Evolutionary conservation across 805 yeast genomes (phyloP), one percentile per base, ranked within the genome.

Genomic region (Grigorovia yakushimaensis): DNA sequence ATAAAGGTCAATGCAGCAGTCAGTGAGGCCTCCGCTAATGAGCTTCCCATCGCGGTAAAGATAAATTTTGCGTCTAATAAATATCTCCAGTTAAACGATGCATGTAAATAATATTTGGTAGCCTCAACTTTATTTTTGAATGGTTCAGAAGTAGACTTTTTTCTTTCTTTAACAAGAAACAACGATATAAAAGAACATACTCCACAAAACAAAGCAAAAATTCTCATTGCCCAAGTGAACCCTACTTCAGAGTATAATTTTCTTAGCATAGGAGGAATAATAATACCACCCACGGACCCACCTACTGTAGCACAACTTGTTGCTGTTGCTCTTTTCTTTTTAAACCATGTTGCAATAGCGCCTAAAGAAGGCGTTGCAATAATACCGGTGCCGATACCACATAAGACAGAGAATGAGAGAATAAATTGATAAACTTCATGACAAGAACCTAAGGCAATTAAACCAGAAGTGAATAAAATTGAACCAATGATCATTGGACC

Each of bases 311-410:
- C 76, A 1, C 72, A 49, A 20, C 78, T 74, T 13, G 72, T 66
- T 1, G 81, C 82, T 49, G 72, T 68, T 1, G 82, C 88, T 54
- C 88, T 68, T 54, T 70, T 79, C 35, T 62, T 65, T 37, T 69
- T 64, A 59, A 82, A 83, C 82, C 85, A 83, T 50, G 83, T 86
- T 23, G 81, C 77, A 0, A 81, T 72, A 17, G 77, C 78, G 5
- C 84, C 75, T 2, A 82, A 69, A 35, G 79, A 60, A 0, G 88
- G 87, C 6, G 81, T 73, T 66, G 79, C 73, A 35, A 81, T 68
- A 33, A 81, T 64, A 1, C 83, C 83, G 35, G 76, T 71, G 0
- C 85, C 87, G 4, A 74, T 50, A 3, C 87, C 88, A 39, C 73
- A 65, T 21, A 74, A 67, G 1, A 82, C 52, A 2, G 80, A 77